phyloP scores from a whole-genome alignment of 1,284 basidiomycete genomes.

The Puccinia hordei region DNA sequence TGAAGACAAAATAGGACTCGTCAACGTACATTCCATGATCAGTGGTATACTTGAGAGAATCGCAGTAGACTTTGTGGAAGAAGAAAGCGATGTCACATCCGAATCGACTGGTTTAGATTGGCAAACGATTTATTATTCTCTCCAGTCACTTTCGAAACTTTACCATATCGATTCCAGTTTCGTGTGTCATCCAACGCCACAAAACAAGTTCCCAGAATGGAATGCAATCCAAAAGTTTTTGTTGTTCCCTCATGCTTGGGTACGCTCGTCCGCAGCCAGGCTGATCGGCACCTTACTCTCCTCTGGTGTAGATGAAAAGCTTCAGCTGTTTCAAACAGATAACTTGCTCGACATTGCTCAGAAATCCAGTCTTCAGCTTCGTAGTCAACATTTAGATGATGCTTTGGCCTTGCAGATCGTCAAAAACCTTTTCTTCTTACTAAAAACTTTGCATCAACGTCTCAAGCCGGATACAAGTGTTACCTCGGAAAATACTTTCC shows the following conservation, averaged over 20 bases:
- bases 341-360: conserved; percentile 70
- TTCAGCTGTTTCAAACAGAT: conserved; percentile 54
- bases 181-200: conserved; percentile 53
- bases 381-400: conserved; percentile 77
- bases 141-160: conserved; percentile 68
- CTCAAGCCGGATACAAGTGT: conserved; percentile 60
- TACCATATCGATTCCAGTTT: conserved; percentile 59
- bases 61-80: conserved; percentile 57
- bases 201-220: conserved; percentile 63
- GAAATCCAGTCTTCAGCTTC: conserved; percentile 77
- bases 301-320: conserved; percentile 56
- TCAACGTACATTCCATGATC: conserved; percentile 26
- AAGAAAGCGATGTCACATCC: conserved; percentile 63
- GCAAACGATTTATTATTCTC: conserved; percentile 79
- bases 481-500: conserved; percentile 53
- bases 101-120: conserved; percentile 65
- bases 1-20: conserved; percentile 56
- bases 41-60: conserved; percentile 13
- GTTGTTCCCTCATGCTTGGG: conserved; percentile 91
- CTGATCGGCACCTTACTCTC: conserved; percentile 75
- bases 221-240: conserved; percentile 69
- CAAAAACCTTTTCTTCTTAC: conserved; percentile 89
- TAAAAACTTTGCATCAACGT: conserved; percentile 63
- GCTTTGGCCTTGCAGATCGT: conserved; percentile 79
- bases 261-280: conserved; percentile 77